A percentile compares a stretch with the other conserved stretches of the same genome.
phyloP scores from a whole-genome alignment of 139 green algal species.

The Zygnema circumcarinatum region DNA sequence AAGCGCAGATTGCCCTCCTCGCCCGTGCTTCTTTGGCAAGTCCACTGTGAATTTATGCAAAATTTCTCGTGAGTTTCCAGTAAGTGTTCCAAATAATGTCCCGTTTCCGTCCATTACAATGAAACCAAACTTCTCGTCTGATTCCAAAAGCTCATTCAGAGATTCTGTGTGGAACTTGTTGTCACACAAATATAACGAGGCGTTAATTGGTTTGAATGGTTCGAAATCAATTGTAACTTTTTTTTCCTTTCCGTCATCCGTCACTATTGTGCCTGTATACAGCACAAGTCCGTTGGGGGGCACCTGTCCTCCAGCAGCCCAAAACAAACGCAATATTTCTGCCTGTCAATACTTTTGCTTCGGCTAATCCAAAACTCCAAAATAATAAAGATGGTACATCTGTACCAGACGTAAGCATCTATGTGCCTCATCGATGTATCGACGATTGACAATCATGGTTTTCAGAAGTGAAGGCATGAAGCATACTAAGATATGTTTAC shows the following conservation, averaged over 20 bases:
- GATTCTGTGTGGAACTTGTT: constrained; percentile 99
- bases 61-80: constrained; percentile 93
- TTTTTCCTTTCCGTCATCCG: constrained; percentile 98
- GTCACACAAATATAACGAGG: constrained; percentile 98
- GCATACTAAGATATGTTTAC: too few relatives aligned
- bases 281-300: constrained; percentile 95
- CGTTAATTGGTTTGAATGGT: constrained; percentile 99
- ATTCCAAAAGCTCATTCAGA: constrained; percentile 94
- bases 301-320: constrained; percentile 68
- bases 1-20: constrained; percentile 92
- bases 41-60: constrained; percentile 98
- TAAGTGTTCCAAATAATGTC: constrained; percentile 93
- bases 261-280: constrained; percentile 97
- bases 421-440: too few relatives aligned
- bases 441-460: too few relatives aligned
- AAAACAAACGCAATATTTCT: not conserved
- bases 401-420: too few relatives aligned
- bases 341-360: not conserved
- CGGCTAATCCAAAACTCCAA: not conserved
- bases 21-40: constrained; percentile 98
- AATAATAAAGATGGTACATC: not conserved
- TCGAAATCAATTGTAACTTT: constrained; percentile 99
- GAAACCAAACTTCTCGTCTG: constrained; percentile 93
- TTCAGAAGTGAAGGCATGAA: too few relatives aligned
- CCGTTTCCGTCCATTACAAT: constrained; percentile 99